Evolutionary conservation across 2,329 filamentous ascomycete genomes (phyloP).

Genomic region (Colletotrichum destructivum): DNA sequence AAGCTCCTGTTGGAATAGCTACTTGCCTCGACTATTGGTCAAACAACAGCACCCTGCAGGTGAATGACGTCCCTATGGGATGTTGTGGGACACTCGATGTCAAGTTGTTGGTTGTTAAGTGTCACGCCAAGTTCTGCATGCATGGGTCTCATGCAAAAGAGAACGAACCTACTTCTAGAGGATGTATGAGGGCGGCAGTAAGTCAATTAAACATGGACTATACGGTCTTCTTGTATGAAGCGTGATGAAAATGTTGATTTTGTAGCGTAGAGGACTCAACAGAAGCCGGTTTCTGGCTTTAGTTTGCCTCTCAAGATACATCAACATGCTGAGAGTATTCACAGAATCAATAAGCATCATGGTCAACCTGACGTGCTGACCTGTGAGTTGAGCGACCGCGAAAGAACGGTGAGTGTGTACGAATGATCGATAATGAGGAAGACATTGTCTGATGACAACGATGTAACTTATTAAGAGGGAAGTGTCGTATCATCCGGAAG

Average conservation of each 20-base stretch:
- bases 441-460: neutral
- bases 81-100: neutral
- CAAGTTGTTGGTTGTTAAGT: neutral
- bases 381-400: neutral
- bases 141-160: slow-evolving; percentile 7
- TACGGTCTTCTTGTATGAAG: neutral
- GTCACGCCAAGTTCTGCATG: slow-evolving; percentile 26
- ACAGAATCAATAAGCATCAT: slow-evolving; percentile 67
- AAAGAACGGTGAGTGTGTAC: neutral
- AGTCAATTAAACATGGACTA: neutral
- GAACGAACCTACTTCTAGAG: neutral
- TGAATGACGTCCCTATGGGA: slow-evolving; percentile 10
- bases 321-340: slow-evolving; percentile 62
- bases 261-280: too few species aligned
- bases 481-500: too few species aligned
- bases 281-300: neutral
- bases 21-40: neutral
- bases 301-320: slow-evolving; percentile 43
- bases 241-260: neutral
- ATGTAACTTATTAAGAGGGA: neutral
- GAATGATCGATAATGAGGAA: neutral
- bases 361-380: slow-evolving; percentile 54
- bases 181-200: neutral
- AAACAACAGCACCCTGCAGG: neutral
- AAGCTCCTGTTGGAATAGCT: neutral